Base-by-base conservation (phyloP, 2,329 filamentous ascomycete genomes). In the Dothistroma septosporum region DNA sequence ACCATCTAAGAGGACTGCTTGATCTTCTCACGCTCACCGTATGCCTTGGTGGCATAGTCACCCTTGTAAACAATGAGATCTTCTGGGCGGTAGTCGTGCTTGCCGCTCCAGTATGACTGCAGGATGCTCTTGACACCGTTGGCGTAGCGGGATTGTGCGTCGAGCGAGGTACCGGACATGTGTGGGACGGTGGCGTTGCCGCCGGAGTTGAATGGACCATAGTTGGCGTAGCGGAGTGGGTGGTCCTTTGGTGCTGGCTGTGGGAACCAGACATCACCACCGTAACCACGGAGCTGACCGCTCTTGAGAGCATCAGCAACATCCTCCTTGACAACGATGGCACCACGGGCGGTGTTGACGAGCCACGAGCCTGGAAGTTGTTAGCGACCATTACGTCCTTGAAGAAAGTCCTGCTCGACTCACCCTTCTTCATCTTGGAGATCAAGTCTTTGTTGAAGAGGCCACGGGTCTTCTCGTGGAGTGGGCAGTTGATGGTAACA, bases 401-500 rank as follows among this genome's bases (percentile, higher is more conserved):
- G n/a, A 19, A n/a, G 1, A 6, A 12, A 22, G 3, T 24, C 2
- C 14, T 12, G 2, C 33, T 48, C 14, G n/a, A 69, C 83, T 70
- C 76, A 87, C 89, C 92, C 77, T 88, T 89, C 90, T 97, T 97
- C 94, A 97, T 99, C 90, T 97, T 97, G 79, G 87, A 83, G 76
- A 97, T 93, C 73, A 97, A 84, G 53, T 97, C 91, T 88, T 97
- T 97, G 88, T 97, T 96, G 85, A 97, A 97, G 66, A 99, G 80
- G 70, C 93, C 93, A 65, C 87, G 85, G 37, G 94, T 99, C 86
- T 95, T 96, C 85, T 97, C 93, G 83, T 99, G 94, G 66, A 99
- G 86, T 57, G 94, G 94, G 85, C 92, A 97, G 88, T 99, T 99
- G 83, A 99, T 97, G 75, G 94, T 99, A 78, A 99, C 93, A 64